Percentiles rank a stretch among this genome's conserved stretches.
Conservation (phyloP, 2,329 filamentous ascomycete genomes). For the Laburnicola sp. region DNA sequence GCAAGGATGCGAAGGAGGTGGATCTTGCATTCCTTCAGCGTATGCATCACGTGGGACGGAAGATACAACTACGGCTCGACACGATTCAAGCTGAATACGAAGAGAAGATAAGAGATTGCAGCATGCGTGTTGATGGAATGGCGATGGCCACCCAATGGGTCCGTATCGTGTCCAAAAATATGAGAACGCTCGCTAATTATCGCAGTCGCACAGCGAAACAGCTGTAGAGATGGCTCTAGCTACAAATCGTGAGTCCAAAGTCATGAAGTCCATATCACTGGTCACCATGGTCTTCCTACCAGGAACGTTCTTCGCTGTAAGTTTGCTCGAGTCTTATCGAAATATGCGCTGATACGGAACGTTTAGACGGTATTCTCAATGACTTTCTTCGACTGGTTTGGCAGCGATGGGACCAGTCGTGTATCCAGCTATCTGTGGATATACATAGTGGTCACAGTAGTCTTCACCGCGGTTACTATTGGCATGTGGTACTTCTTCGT, state of each 20-base stretch:
- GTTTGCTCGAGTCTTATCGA: neutral
- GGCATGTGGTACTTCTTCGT: constrained; percentile 25
- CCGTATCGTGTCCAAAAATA: neutral
- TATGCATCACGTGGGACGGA: constrained; percentile 9
- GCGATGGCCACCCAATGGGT: constrained; percentile 32
- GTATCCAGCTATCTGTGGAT: constrained; percentile 25
- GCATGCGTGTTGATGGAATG: constrained; percentile 29
- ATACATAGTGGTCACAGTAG: constrained; percentile 18
- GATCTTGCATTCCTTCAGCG: neutral
- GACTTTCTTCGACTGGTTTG: constrained; percentile 26
- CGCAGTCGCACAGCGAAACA: constrained; percentile 21
- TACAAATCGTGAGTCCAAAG: constrained; percentile 20
- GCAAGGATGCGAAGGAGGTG: neutral
- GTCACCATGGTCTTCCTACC: constrained; percentile 30
- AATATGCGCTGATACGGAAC: neutral
- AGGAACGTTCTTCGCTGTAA: constrained; percentile 28
- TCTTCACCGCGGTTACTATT: constrained; percentile 18
- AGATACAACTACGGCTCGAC: constrained; percentile 14
- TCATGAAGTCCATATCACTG: constrained; percentile 27
- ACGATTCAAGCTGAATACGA: constrained; percentile 24
- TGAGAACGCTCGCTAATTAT: constrained; percentile 5
- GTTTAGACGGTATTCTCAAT: constrained; percentile 23
- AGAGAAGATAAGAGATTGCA: constrained; percentile 26
- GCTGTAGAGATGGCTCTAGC: constrained; percentile 25
- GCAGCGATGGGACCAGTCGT: neutral